phyloP scores from a whole-genome alignment of 345 rosid species.

The Psidium friedrichsthalianum region DNA sequence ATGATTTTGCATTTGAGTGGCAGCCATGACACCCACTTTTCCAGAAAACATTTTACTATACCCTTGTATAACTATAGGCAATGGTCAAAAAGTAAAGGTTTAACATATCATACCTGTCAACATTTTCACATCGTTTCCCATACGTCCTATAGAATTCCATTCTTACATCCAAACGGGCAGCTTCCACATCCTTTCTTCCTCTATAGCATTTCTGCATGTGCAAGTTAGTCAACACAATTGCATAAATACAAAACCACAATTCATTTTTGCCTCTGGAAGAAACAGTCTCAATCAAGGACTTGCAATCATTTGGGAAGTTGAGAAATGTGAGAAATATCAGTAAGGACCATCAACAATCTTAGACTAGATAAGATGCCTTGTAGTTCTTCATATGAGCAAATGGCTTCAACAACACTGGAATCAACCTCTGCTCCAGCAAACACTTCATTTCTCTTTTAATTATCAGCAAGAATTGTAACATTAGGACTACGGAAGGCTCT shows the following conservation, averaged over 20 bases:
- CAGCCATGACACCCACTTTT: background rate
- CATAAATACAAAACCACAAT: conserved; percentile 8
- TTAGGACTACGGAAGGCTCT: background rate
- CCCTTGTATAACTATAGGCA: background rate
- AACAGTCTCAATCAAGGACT: background rate
- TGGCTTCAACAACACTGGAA: background rate
- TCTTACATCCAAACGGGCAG: conserved; percentile 52
- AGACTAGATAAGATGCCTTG: background rate
- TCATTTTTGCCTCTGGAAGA: background rate
- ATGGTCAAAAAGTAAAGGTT: background rate
- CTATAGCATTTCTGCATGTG: conserved; percentile 88
- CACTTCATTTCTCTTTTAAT: background rate
- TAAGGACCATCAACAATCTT: background rate
- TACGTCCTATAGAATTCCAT: conserved; percentile 49
- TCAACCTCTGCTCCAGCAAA: background rate
- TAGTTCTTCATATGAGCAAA: background rate
- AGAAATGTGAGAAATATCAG: background rate
- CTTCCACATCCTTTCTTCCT: conserved; percentile 68
- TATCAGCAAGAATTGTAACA: background rate
- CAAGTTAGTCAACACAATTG: conserved; percentile 14
- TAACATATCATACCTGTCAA: conserved; percentile 43
- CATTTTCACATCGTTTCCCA: conserved; percentile 59
- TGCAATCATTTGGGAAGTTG: background rate
- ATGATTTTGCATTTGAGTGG: background rate
- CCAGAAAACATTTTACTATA: background rate